Conservation (phyloP, 2,329 filamentous ascomycete genomes). For the Mycosphaerella arachidis region DNA sequence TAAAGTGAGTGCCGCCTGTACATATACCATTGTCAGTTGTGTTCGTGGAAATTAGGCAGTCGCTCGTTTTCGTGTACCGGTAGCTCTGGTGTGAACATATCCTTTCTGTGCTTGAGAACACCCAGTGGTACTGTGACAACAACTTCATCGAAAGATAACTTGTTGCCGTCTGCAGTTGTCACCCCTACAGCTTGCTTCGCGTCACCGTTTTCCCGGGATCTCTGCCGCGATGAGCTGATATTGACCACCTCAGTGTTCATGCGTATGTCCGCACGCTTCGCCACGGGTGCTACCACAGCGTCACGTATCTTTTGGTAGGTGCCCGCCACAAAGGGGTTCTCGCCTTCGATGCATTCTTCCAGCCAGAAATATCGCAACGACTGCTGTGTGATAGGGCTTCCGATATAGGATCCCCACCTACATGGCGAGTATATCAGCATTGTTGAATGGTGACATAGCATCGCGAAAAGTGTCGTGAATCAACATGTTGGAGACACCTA, state of each 20-base stretch:
- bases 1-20: slow-evolving; percentile 40
- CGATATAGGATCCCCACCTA: slow-evolving; percentile 65
- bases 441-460: too few relatives aligned
- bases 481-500: background rate
- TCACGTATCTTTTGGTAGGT: slow-evolving; percentile 59
- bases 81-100: slow-evolving; percentile 57
- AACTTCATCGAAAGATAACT: slow-evolving; percentile 59
- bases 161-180: slow-evolving; percentile 41
- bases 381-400: slow-evolving; percentile 59
- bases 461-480: too few relatives aligned
- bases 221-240: slow-evolving; percentile 23
- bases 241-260: slow-evolving; percentile 46
- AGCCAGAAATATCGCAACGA: slow-evolving; percentile 74
- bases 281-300: slow-evolving; percentile 54
- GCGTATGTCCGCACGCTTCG: slow-evolving; percentile 52
- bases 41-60: too few relatives aligned
- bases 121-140: slow-evolving; percentile 66
- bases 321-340: slow-evolving; percentile 59
- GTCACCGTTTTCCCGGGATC: slow-evolving; percentile 1
- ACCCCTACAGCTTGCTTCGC: background rate
- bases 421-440: background rate
- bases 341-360: slow-evolving; percentile 71
- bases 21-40: slow-evolving; percentile 28
- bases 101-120: slow-evolving; percentile 59
- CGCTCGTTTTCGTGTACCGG: slow-evolving; percentile 33